phyloP scores from a whole-genome alignment of 768 basidiomycete genomes.

The Panaeolus cyanescens region DNA sequence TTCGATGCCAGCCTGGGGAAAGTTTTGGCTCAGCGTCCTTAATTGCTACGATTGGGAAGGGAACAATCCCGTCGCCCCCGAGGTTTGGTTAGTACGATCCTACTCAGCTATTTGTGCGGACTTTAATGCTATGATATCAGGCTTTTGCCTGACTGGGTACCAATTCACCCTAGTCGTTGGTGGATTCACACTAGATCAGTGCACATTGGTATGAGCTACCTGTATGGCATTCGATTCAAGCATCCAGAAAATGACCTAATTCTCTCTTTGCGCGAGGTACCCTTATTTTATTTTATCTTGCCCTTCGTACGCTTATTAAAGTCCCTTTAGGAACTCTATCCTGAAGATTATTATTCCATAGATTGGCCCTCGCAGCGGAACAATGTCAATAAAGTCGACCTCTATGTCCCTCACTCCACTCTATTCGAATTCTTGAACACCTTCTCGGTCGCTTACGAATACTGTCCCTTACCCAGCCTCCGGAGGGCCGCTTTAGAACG shows the following conservation, averaged over 20 bases:
- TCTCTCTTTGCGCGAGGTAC: slow-evolving; percentile 70
- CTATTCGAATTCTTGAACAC: slow-evolving; percentile 71
- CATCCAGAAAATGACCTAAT: slow-evolving; percentile 77
- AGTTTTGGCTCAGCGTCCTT: slow-evolving; percentile 90
- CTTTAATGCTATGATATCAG: slow-evolving; percentile 37
- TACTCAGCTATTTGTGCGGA: neutral
- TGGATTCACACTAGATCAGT: slow-evolving; percentile 96
- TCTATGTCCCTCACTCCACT: slow-evolving; percentile 80
- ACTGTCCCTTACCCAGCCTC: slow-evolving; percentile 69
- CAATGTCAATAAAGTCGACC: slow-evolving; percentile 73
- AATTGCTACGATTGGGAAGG: slow-evolving; percentile 97
- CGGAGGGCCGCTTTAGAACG: slow-evolving; percentile 60
- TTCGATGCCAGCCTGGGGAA: slow-evolving; percentile 87
- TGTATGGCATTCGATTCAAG: slow-evolving; percentile 69
- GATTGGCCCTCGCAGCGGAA: slow-evolving; percentile 91
- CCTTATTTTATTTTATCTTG: slow-evolving; percentile 4
- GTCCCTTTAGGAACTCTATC: slow-evolving; percentile 71
- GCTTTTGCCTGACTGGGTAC: slow-evolving; percentile 87
- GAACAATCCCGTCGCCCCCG: slow-evolving; percentile 85
- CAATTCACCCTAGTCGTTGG: slow-evolving; percentile 93
- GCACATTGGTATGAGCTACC: slow-evolving; percentile 88
- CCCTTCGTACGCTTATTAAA: neutral
- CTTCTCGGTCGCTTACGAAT: slow-evolving; percentile 68
- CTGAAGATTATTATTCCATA: slow-evolving; percentile 77
- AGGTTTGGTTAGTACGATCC: slow-evolving; percentile 66